Base-by-base conservation (phyloP, 192 early-diverging fungal genomes). In the Podila epicladia region DNA sequence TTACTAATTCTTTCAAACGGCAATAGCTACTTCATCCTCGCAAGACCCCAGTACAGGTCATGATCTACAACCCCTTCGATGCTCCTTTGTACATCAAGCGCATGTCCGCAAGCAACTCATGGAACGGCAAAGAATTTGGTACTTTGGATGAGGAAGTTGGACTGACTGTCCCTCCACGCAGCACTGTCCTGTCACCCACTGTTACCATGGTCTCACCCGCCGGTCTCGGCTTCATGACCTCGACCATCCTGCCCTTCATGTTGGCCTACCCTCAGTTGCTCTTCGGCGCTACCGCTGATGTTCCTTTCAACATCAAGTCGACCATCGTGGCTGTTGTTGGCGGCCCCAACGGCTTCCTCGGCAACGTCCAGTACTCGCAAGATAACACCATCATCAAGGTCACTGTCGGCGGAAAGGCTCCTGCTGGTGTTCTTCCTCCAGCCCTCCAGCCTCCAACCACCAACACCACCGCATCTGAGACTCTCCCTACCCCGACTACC, bases 31-130 rank as follows among this genome's bases (percentile, higher is more conserved):
- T 58, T 35, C 15, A 38, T 29, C 62, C 71, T 26, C 77, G 77
- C 62, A 49, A 68, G 35, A 80, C 77, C 15, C 77, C 77, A 60
- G 84, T 85, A 15, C 72, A 83, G 57, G 85, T 90, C 48, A 78
- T 83, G 41, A 83, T 90, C 55, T 82, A 84, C 53, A 86, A 90
- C 71, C 89, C 89, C n/a, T 90, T 90, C 73, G 82, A 82, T 71
- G 65, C 87, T 65, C 79, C 83, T 35, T 59, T 90, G 11, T 71
- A 66, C 28, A 87, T 90, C 65, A 75, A 84, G 53, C 77, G 63
- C 63, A 85, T 90, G 65, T 45, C 67, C 13, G 82, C 85, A 6
- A 65, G 67, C 55, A 85, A 75, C 19, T 64, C 49, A 29, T 88
- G 82, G 74, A n/a, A 83, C 1, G 85, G 85, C 37, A 71, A 82